Percentiles rank a stretch among this genome's conserved stretches.
phyloP scores from a whole-genome alignment of 1,284 basidiomycete species.

The Ganoderma boninense region DNA sequence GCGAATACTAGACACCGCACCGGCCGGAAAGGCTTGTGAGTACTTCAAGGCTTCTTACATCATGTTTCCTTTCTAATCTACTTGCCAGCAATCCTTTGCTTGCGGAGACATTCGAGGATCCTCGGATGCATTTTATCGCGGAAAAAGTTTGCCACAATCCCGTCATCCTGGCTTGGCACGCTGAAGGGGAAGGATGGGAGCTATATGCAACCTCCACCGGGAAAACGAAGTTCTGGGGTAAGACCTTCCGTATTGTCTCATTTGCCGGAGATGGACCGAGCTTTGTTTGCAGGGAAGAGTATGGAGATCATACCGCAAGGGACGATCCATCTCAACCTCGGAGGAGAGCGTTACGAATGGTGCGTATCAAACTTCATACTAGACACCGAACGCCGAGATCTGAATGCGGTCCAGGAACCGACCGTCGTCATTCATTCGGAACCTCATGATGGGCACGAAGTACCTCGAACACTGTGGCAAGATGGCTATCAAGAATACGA shows the following conservation, averaged over 20 bases:
- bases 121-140: slow-evolving; percentile 81
- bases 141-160: slow-evolving; percentile 93
- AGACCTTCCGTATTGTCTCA: slow-evolving; percentile 31
- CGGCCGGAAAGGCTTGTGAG: slow-evolving; percentile 89
- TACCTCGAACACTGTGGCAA: slow-evolving; percentile 87
- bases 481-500: slow-evolving; percentile 74
- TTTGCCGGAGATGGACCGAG: slow-evolving; percentile 33
- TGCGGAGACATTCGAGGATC: slow-evolving; percentile 88
- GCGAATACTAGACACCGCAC: slow-evolving; percentile 83
- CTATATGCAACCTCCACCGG: slow-evolving; percentile 76
- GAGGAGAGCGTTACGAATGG: slow-evolving; percentile 74
- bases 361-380: slow-evolving; percentile 41
- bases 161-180: slow-evolving; percentile 84
- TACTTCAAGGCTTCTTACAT: slow-evolving; percentile 28
- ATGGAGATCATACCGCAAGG: slow-evolving; percentile 86
- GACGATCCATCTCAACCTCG: slow-evolving; percentile 69
- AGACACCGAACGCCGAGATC: not conserved
- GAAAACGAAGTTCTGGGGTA: slow-evolving; percentile 92
- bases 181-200: slow-evolving; percentile 81
- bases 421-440: slow-evolving; percentile 89
- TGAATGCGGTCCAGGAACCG: slow-evolving; percentile 63
- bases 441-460: slow-evolving; percentile 90
- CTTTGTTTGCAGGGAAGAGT: slow-evolving; percentile 70
- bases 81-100: slow-evolving; percentile 82
- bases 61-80: not conserved